Evolutionary conservation across 148 eudicot genomes (phyloP).

Genomic region (Cornus suecica): DNA sequence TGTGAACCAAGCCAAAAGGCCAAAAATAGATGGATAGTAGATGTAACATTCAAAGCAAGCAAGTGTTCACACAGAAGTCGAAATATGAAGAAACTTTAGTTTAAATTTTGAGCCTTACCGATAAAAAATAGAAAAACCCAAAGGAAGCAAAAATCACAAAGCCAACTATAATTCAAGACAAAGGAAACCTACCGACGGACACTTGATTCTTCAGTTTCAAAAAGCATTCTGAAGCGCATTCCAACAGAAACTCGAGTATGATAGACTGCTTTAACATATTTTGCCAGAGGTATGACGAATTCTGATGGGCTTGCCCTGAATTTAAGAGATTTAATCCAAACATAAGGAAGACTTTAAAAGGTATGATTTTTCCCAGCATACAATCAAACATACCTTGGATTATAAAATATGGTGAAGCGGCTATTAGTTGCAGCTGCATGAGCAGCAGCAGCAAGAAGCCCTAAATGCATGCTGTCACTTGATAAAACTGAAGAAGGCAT

Average conservation of each 20-base stretch:
- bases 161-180: too few relatives aligned
- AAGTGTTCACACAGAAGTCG: background rate
- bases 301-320: constrained; percentile 52
- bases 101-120: background rate
- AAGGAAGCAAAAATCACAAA: background rate
- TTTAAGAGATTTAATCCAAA: background rate
- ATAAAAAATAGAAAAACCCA: background rate
- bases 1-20: background rate
- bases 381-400: constrained; percentile 43
- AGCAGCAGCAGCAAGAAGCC: constrained; percentile 71
- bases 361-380: background rate
- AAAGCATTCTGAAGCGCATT: constrained; percentile 59
- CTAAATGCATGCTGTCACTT: constrained; percentile 68
- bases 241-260: constrained; percentile 61
- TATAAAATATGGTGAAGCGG: constrained; percentile 60
- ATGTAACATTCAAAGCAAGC: background rate
- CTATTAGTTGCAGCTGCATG: constrained; percentile 62
- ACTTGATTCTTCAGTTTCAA: constrained; percentile 59
- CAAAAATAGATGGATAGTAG: background rate
- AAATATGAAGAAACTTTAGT: background rate
- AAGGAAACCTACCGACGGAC: constrained; percentile 39
- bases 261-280: constrained; percentile 48
- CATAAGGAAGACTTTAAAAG: background rate
- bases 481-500: constrained; percentile 71
- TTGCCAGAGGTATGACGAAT: constrained; percentile 49